A percentile compares a stretch with the other conserved stretches of the same genome.
These are phyloP conservation scores for Trametes gibbosa DNA, from an alignment of 768 basidiomycete genomes.

Conservation along the genomic window DNA sequence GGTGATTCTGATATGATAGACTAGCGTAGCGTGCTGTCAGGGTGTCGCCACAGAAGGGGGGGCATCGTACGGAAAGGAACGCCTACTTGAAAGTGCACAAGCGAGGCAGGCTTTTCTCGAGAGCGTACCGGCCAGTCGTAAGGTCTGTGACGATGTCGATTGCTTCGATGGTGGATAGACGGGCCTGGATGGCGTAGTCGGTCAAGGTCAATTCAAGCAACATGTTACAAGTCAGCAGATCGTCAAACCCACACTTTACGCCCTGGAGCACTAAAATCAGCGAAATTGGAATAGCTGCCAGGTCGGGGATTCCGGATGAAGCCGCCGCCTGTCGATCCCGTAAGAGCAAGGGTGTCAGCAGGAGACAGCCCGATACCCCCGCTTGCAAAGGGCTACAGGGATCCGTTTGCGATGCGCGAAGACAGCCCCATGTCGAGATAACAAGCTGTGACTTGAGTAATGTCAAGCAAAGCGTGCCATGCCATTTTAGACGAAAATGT, in stretches of 20 bases:
- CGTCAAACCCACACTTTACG: background rate
- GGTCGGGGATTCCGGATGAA: too few species aligned
- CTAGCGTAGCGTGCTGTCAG: background rate
- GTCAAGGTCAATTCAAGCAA: conserved; percentile 2
- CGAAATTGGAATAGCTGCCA: too few species aligned
- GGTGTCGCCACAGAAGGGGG: background rate
- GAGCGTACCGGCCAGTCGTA: background rate
- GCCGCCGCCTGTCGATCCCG: too few species aligned
- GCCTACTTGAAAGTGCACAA: background rate
- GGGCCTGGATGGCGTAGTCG: background rate
- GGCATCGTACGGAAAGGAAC: background rate
- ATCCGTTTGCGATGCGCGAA: too few species aligned
- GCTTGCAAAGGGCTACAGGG: too few species aligned
- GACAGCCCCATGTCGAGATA: too few species aligned
- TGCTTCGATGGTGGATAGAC: background rate
- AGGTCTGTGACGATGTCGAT: background rate
- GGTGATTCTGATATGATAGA: background rate
- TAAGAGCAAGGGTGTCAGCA: too few species aligned
- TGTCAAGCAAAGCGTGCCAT: too few species aligned
- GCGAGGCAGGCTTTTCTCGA: conserved; percentile 3
- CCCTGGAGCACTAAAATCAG: background rate
- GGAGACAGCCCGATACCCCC: too few species aligned
- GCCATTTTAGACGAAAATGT: too few species aligned
- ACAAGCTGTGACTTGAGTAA: too few species aligned
- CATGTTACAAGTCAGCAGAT: background rate